Evolutionary conservation across 2,329 filamentous ascomycete genomes (phyloP).

Genomic region (Talaromyces sp.): DNA sequence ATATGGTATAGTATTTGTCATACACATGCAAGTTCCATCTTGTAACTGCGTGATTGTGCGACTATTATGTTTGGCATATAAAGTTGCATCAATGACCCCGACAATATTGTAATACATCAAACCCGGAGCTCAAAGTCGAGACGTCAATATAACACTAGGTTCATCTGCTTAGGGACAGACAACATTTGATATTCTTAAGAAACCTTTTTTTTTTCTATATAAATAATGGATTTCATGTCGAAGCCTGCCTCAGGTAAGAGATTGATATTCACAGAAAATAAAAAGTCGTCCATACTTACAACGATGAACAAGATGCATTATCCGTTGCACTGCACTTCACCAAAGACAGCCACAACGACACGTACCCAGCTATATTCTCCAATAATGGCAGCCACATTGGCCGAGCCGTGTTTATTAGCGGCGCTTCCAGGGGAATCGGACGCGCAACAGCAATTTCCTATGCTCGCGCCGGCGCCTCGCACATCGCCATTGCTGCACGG

Average conservation of each 20-base stretch:
- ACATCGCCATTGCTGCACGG: slow-evolving; percentile 51
- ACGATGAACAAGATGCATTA: background rate
- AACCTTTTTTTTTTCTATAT: background rate
- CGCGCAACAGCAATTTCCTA: slow-evolving; percentile 51
- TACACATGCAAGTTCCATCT: too few relatives aligned
- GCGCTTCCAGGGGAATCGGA: slow-evolving; percentile 53
- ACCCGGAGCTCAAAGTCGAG: too few relatives aligned
- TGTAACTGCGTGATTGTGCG: too few relatives aligned
- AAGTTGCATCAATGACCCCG: too few relatives aligned
- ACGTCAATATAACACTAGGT: too few relatives aligned
- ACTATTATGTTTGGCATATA: too few relatives aligned
- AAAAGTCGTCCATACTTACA: background rate
- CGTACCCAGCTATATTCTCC: slow-evolving; percentile 48
- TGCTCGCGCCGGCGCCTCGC: slow-evolving; percentile 48
- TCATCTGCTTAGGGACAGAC: too few relatives aligned
- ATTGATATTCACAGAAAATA: background rate
- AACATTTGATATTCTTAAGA: too few relatives aligned
- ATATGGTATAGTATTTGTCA: too few relatives aligned
- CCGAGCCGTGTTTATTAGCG: slow-evolving; percentile 49
- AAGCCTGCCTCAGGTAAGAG: background rate
- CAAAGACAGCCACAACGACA: slow-evolving; percentile 40
- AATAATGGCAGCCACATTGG: slow-evolving; percentile 32
- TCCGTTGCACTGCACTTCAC: slow-evolving; percentile 7
- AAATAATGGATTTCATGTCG: background rate
- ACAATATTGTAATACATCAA: too few relatives aligned